Evolutionary conservation across 345 rosid genomes (phyloP), one percentile per base, ranked within the genome.

Genomic region (Tarenaya hassleriana): DNA sequence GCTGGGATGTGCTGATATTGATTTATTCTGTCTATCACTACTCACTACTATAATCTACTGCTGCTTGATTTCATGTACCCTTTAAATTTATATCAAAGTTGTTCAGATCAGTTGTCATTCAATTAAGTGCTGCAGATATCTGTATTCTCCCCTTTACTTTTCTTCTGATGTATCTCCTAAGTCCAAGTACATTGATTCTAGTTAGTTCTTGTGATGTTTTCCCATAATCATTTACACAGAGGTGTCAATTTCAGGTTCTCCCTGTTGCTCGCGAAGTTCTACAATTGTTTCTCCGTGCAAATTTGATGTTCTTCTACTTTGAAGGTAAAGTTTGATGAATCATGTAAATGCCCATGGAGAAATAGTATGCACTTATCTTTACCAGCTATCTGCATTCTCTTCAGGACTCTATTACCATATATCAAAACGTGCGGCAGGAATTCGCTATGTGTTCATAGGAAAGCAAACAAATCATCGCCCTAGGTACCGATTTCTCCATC

Each of bases 251-350:
- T 52, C 66, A 92, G 95, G 66, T 75, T 61, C 83, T 88, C 29
- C 98, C 98, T 18, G 48, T 76, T 47, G 95, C 79, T 16, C 86
- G 85, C 42, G 96, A 92, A 62, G 52, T 81, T 67, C 64, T 88
- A 72, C 98, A 83, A 69, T 62, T 85, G 61, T 45, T 81, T 69
- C 80, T 92, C 42, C 95, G 96, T 42, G 74, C 91, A 41, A 92
- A 92, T 67, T 75, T 85, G 50, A 85, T 92, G 98, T 79, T 92
- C 63, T 92, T 92, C 83, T 88, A 92, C 77, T 92, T 88, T 57
- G 95, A 92, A 92, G 98, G 96, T 92, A 47, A 66, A 1, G 1
- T 34, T 72, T 50, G n/a, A 31, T 39, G 15, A 52, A 7, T 17
- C 49, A 34, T 58, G 6, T 50, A 10, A 42, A 24, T 16, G 34